Conservation (phyloP, 805 yeast species). For the Metschnikowia aberdeeniae region DNA sequence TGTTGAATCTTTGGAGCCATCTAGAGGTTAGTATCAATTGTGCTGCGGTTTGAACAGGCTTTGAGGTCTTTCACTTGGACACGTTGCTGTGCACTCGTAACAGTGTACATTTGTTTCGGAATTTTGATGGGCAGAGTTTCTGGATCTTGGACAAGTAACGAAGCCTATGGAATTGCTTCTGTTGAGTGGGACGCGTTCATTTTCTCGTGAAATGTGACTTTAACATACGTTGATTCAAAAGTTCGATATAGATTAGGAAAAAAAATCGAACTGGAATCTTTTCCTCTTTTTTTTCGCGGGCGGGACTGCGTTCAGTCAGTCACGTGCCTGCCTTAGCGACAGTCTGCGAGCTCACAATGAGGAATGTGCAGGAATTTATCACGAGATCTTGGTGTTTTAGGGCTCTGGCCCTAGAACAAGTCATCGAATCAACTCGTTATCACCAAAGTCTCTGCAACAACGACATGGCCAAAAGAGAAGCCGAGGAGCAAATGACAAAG, state of each 20-base stretch:
- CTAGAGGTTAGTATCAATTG: slow-evolving; percentile 10
- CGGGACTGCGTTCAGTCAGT: slow-evolving; percentile 3
- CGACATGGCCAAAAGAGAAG: slow-evolving; percentile 64
- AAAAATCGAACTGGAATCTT: slow-evolving; percentile 5
- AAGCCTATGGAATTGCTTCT: too few species aligned
- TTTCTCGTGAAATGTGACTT: not conserved
- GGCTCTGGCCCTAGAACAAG: slow-evolving; percentile 14
- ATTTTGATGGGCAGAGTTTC: not conserved
- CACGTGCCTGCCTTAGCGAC: slow-evolving; percentile 6
- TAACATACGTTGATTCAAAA: slow-evolving; percentile 28
- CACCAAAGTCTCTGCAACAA: not conserved
- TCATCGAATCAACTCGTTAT: not conserved
- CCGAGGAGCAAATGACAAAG: slow-evolving; percentile 59
- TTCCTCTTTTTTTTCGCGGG: slow-evolving; percentile 13
- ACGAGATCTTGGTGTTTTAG: slow-evolving; percentile 1
- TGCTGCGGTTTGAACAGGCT: not conserved
- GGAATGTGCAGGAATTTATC: not conserved
- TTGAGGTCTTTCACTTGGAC: too few species aligned
- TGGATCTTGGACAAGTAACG: too few species aligned
- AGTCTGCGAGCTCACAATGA: not conserved
- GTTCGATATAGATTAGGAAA: slow-evolving; percentile 23
- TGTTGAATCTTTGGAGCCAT: slow-evolving; percentile 99
- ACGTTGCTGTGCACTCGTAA: too few species aligned
- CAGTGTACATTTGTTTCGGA: too few species aligned
- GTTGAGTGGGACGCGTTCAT: too few species aligned